A percentile compares a stretch with the other conserved stretches of the same genome.
Conservation (phyloP, 768 basidiomycete genomes). For the Epithele typhae region DNA sequence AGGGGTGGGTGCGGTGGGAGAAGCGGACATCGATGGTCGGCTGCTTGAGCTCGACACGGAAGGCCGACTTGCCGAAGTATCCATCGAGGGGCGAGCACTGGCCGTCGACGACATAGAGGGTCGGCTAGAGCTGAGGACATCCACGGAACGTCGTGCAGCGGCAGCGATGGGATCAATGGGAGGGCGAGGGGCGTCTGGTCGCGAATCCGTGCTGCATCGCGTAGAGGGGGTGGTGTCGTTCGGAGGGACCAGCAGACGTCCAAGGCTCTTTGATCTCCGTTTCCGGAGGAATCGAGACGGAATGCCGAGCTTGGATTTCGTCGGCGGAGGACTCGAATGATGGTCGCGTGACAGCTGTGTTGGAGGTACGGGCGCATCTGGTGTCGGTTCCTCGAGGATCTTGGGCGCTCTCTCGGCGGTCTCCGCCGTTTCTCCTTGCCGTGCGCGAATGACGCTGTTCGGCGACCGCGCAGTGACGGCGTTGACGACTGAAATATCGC, state of each 20-base stretch:
- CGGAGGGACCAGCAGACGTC: slow-evolving; percentile 6
- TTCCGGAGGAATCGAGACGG: slow-evolving; percentile 43
- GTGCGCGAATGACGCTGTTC: too few species aligned
- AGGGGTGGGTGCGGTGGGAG: slow-evolving; percentile 5
- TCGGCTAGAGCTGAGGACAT: slow-evolving; percentile 7
- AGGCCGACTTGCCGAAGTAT: slow-evolving; percentile 9
- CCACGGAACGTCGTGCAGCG: slow-evolving; percentile 9
- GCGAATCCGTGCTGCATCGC: slow-evolving; percentile 22
- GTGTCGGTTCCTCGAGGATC: slow-evolving; percentile 18
- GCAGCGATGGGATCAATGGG: slow-evolving; percentile 6
- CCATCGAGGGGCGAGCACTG: too few species aligned
- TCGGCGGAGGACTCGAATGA: slow-evolving; percentile 17
- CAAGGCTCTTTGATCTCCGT: slow-evolving; percentile 21
- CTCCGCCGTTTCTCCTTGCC: slow-evolving; percentile 8
- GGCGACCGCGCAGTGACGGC: too few species aligned
- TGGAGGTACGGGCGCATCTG: neutral
- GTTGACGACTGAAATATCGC: slow-evolving; percentile 44
- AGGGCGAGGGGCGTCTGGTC: neutral
- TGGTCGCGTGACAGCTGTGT: neutral
- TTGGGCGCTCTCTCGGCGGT: slow-evolving; percentile 12
- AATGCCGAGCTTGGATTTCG: slow-evolving; percentile 39
- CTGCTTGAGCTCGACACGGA: slow-evolving; percentile 4
- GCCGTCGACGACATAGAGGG: too few species aligned
- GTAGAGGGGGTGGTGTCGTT: neutral
- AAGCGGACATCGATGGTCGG: neutral